Percentiles rank a stretch among this genome's conserved stretches.
phyloP scores from a whole-genome alignment of 1,284 basidiomycete species.

The Trametes hirsuta region DNA sequence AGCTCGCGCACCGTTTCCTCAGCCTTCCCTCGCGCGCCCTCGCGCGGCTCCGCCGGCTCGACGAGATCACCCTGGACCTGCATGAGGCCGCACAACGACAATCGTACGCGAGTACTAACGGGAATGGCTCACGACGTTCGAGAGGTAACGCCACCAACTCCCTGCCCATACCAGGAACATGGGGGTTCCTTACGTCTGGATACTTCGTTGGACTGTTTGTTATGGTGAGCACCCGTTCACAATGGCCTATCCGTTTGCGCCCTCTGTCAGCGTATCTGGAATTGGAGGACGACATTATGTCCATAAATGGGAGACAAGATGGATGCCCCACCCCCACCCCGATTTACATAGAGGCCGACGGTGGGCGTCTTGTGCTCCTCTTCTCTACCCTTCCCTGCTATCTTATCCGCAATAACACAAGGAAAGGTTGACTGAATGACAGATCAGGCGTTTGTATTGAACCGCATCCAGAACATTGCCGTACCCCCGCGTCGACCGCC shows the following conservation, averaged over 20 bases:
- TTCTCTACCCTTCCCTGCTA: neutral
- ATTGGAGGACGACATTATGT: neutral
- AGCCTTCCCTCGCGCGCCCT: slow-evolving; percentile 47
- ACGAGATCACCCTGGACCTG: slow-evolving; percentile 26
- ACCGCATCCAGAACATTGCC: slow-evolving; percentile 76
- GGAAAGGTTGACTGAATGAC: slow-evolving; percentile 13
- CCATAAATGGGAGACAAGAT: neutral
- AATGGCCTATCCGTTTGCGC: too few species aligned
- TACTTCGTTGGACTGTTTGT: slow-evolving; percentile 67
- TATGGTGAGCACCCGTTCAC: slow-evolving; percentile 49
- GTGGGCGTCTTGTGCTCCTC: neutral
- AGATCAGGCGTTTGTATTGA: slow-evolving; percentile 63
- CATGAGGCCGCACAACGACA: slow-evolving; percentile 10
- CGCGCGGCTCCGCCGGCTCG: slow-evolving; percentile 43
- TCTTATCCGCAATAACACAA: neutral
- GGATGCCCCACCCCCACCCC: neutral
- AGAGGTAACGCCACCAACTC: slow-evolving; percentile 2
- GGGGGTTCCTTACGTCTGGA: slow-evolving; percentile 70
- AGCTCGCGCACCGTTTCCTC: slow-evolving; percentile 43
- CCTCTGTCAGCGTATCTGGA: neutral
- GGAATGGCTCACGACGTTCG: slow-evolving; percentile 1
- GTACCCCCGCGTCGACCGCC: slow-evolving; percentile 60
- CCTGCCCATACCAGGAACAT: slow-evolving; percentile 55
- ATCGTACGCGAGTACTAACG: neutral
- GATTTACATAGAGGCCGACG: neutral